Conservation (phyloP, 2,329 filamentous ascomycete species). For the Aspergillus fructus region DNA sequence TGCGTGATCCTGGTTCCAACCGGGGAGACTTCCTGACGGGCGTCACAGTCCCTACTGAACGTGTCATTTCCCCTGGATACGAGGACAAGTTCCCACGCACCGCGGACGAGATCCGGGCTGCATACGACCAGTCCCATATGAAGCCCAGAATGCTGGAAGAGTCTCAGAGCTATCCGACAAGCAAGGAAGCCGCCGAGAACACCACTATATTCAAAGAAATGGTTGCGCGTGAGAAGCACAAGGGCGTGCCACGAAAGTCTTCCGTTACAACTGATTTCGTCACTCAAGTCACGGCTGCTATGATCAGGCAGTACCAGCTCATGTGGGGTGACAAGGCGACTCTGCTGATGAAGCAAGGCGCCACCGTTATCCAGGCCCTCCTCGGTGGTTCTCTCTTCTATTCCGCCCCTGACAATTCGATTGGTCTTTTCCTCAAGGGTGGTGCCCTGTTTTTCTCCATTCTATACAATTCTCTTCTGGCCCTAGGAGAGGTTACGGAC, state of each 20-base stretch:
- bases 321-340: slow-evolving; percentile 63
- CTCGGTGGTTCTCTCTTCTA: slow-evolving; percentile 68
- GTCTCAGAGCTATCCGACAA: too few relatives aligned
- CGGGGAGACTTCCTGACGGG: background rate
- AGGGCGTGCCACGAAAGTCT: background rate
- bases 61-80: background rate
- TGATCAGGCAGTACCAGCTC: slow-evolving; percentile 63
- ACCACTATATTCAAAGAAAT: background rate
- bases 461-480: slow-evolving; percentile 59
- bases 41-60: background rate
- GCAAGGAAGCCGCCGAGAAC: too few relatives aligned
- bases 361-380: slow-evolving; percentile 58
- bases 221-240: background rate
- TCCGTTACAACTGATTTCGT: background rate
- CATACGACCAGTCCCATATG: background rate
- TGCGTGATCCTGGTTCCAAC: background rate
- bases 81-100: background rate
- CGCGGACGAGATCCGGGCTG: background rate
- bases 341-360: slow-evolving; percentile 61
- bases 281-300: slow-evolving; percentile 55
- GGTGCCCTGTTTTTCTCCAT: slow-evolving; percentile 64
- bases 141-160: too few relatives aligned
- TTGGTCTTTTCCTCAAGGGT: slow-evolving; percentile 61
- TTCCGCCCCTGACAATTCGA: slow-evolving; percentile 51
- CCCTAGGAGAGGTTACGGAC: slow-evolving; percentile 65